Percentiles rank a stretch among this genome's conserved stretches.
These are phyloP conservation scores for Ceratobasidium sp. DNA, from an alignment of 1,284 basidiomycete species.

Conservation along the genomic window DNA sequence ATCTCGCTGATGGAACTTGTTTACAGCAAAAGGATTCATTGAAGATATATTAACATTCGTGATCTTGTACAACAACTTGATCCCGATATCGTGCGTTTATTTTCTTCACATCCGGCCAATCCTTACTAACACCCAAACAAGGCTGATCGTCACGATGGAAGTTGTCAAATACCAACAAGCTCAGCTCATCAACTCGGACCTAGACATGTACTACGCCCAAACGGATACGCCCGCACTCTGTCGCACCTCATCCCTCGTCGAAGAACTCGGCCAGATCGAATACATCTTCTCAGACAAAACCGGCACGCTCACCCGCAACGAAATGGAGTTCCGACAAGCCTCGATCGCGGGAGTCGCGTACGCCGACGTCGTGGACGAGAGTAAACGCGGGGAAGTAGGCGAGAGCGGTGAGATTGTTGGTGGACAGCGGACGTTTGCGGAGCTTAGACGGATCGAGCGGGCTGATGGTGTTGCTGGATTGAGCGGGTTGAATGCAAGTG, in stretches of 20 bases:
- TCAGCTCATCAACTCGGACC: slow-evolving; percentile 95
- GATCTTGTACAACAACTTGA: slow-evolving; percentile 98
- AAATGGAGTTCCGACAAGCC: slow-evolving; percentile 98
- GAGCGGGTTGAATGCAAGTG: slow-evolving; percentile 44
- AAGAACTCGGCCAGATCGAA: slow-evolving; percentile 98
- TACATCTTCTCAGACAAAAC: slow-evolving; percentile 99
- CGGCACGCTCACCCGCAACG: slow-evolving; percentile 95
- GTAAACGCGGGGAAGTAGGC: slow-evolving; percentile 69
- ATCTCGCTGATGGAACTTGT: slow-evolving; percentile 34
- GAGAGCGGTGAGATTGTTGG: slow-evolving; percentile 52
- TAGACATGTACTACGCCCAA: slow-evolving; percentile 94
- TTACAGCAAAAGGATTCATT: slow-evolving; percentile 78
- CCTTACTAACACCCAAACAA: slow-evolving; percentile 44
- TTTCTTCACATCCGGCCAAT: background rate
- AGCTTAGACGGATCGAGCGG: slow-evolving; percentile 71
- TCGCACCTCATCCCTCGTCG: slow-evolving; percentile 95
- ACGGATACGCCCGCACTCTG: slow-evolving; percentile 98
- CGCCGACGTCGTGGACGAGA: slow-evolving; percentile 89
- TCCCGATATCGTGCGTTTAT: slow-evolving; percentile 86
- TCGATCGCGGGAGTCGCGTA: slow-evolving; percentile 91
- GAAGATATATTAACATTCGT: slow-evolving; percentile 99
- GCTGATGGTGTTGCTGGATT: slow-evolving; percentile 53
- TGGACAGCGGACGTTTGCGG: slow-evolving; percentile 75
- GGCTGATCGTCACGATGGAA: slow-evolving; percentile 98
- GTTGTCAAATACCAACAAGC: slow-evolving; percentile 99